A percentile compares a stretch with the other conserved stretches of the same genome.
Evolutionary conservation across 1,139 yeast species (phyloP).

Genomic region (Taphrina deformans): DNA sequence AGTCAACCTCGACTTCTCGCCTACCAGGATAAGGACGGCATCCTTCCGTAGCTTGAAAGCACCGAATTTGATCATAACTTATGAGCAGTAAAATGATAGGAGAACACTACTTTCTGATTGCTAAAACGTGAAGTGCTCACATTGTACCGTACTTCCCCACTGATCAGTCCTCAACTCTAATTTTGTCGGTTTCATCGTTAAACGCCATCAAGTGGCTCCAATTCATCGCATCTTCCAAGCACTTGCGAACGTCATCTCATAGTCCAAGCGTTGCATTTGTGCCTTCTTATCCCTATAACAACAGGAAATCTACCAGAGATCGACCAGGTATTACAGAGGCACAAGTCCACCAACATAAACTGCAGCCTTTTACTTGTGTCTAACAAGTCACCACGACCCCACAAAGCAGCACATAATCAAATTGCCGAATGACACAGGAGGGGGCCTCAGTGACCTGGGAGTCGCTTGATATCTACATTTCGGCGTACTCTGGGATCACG

Average conservation of each 20-base stretch:
- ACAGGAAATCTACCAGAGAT: too few species aligned
- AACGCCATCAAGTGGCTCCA: too few species aligned
- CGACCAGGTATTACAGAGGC: too few species aligned
- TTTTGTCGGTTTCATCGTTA: background rate
- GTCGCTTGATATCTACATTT: conserved; percentile 27
- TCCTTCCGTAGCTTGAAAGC: conserved; percentile 7
- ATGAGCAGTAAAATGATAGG: background rate
- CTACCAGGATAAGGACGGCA: conserved; percentile 7
- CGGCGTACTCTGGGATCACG: conserved; percentile 33
- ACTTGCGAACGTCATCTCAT: too few species aligned
- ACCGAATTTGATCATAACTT: conserved; percentile 2
- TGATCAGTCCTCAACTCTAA: background rate
- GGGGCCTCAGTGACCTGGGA: conserved; percentile 13
- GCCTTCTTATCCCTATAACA: too few species aligned
- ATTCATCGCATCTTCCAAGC: too few species aligned
- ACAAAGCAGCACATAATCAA: background rate
- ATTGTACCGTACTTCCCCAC: background rate
- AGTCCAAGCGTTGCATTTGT: too few species aligned
- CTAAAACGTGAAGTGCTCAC: too few species aligned
- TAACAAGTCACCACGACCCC: conserved; percentile 4
- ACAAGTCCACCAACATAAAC: background rate
- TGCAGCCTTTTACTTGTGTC: too few species aligned
- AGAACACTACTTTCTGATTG: too few species aligned
- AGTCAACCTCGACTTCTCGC: conserved; percentile 19
- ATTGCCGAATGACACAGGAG: background rate